phyloP scores from a whole-genome alignment of 371 early-diverging fungal genomes.

The Mortierella sp. region DNA sequence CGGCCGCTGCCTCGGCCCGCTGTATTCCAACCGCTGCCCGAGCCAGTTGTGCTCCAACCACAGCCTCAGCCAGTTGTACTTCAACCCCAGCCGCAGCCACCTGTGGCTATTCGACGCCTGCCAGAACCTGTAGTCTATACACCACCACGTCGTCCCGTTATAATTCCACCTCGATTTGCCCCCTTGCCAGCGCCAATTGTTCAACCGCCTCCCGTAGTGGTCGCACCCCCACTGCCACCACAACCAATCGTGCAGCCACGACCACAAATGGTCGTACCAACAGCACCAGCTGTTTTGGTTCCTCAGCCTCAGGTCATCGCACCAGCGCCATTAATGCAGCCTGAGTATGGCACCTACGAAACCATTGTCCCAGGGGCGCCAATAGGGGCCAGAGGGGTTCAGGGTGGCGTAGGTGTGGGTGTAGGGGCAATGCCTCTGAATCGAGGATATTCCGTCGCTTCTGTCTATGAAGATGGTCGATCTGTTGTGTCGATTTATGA shows the following conservation, averaged over 20 bases:
- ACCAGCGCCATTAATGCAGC: conserved; percentile 15
- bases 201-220: conserved; percentile 1
- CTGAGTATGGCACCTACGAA: conserved; percentile 33
- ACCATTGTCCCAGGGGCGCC: conserved; percentile 35
- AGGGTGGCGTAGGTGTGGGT: not conserved
- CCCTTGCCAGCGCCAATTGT: conserved; percentile 7
- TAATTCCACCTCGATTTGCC: conserved; percentile 17
- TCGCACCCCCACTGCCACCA: conserved; percentile 22
- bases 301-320: conserved; percentile 13
- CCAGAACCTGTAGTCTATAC: conserved; percentile 28
- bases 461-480: conserved; percentile 31
- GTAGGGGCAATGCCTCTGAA: conserved; percentile 2
- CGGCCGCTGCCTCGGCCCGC: not conserved
- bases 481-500: conserved; percentile 31
- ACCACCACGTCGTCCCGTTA: conserved; percentile 24
- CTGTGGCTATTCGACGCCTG: conserved; percentile 14
- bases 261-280: conserved; percentile 5
- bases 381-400: conserved; percentile 1
- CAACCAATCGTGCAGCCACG: conserved; percentile 16
- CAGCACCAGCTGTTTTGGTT: conserved; percentile 6
- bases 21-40: not conserved
- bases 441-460: conserved; percentile 30
- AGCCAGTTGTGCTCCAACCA: not conserved
- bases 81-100: conserved; percentile 12
- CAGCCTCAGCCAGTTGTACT: conserved; percentile 5